A percentile compares a stretch with the other conserved stretches of the same genome.
Evolutionary conservation across 441 rosid species (phyloP).

Genomic region (Pelargonium cotyledonis): DNA sequence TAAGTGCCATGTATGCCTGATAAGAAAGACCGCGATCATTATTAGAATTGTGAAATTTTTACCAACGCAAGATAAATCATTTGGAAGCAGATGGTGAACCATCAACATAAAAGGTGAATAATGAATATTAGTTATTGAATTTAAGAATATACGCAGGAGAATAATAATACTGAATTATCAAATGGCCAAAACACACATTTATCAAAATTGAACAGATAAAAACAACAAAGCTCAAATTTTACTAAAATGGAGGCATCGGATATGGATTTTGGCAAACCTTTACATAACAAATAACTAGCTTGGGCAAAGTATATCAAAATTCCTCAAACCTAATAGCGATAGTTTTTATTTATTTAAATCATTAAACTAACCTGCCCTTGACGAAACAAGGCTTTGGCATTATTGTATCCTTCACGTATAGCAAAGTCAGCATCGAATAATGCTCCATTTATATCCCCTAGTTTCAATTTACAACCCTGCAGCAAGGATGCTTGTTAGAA

Average conservation of each 20-base stretch:
- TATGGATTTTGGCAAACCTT: background rate
- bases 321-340: background rate
- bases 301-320: background rate
- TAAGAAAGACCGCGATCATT: slow-evolving; percentile 2
- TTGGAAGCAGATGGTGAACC: background rate
- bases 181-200: background rate
- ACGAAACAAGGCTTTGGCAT: slow-evolving; percentile 86
- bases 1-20: slow-evolving; percentile 84
- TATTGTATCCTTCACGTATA: slow-evolving; percentile 78
- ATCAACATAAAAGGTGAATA: background rate
- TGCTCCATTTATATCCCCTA: slow-evolving; percentile 88
- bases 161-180: background rate
- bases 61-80: background rate
- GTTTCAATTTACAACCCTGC: slow-evolving; percentile 81
- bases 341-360: background rate
- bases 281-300: background rate
- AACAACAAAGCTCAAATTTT: background rate
- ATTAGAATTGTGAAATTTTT: slow-evolving; percentile 4
- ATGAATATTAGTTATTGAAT: background rate
- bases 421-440: slow-evolving; percentile 80
- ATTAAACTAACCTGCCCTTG: slow-evolving; percentile 78
- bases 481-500: slow-evolving; percentile 8
- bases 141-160: background rate
- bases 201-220: background rate
- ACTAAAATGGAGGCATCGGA: background rate